A percentile compares a stretch with the other conserved stretches of the same genome.
phyloP scores from a whole-genome alignment of 495 filamentous ascomycete species.

The Neurospora sp. region DNA sequence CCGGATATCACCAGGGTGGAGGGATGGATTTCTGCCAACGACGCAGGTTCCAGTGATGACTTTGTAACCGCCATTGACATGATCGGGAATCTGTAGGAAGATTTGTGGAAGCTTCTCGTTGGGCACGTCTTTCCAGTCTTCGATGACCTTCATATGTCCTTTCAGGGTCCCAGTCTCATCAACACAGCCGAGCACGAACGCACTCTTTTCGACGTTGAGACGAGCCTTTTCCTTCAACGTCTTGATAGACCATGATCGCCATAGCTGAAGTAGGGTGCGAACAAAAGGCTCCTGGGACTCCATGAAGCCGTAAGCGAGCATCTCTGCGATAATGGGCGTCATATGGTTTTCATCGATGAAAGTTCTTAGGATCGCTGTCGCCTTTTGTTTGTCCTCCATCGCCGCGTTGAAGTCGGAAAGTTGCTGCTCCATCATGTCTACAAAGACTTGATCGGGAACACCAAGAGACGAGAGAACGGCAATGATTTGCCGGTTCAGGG shows the following conservation, averaged over 20 bases:
- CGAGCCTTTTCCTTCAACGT: conserved; percentile 86
- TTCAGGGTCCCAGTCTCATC: conserved; percentile 72
- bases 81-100: conserved; percentile 63
- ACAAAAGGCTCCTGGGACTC: conserved; percentile 65
- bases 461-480: conserved; percentile 70
- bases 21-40: conserved; percentile 83
- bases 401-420: conserved; percentile 54
- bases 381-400: conserved; percentile 52
- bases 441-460: conserved; percentile 57
- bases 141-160: conserved; percentile 41
- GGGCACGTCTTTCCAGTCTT: conserved; percentile 22
- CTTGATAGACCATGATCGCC: conserved; percentile 76
- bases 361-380: conserved; percentile 54
- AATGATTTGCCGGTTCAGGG: conserved; percentile 85
- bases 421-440: conserved; percentile 53
- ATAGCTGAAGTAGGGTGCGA: conserved; percentile 60
- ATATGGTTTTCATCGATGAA: conserved; percentile 82
- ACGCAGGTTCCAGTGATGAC: conserved; percentile 73
- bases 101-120: conserved; percentile 63
- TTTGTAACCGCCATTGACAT: conserved; percentile 40
- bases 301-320: conserved; percentile 79
- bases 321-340: conserved; percentile 59
- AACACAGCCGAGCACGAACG: conserved; percentile 79
- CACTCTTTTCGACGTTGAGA: conserved; percentile 70
- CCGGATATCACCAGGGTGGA: conserved; percentile 88